A percentile compares a stretch with the other conserved stretches of the same genome.
phyloP scores from a whole-genome alignment of 257 asterid species.

The Solanum habrochaites region DNA sequence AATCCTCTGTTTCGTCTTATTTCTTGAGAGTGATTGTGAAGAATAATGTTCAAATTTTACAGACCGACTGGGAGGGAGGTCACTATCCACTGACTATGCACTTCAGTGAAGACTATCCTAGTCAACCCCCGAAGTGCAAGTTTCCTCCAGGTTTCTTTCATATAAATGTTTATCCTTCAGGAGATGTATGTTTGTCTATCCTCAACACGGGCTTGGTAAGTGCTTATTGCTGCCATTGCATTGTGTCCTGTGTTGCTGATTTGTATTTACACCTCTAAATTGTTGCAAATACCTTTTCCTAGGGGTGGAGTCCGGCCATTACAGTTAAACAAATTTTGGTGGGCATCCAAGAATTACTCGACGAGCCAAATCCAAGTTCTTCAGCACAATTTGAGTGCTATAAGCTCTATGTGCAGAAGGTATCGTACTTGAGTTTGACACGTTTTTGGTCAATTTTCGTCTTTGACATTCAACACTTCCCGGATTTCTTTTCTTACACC shows the following conservation, averaged over 20 bases:
- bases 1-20: not conserved
- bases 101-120: conserved; percentile 85
- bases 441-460: not conserved
- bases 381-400: conserved; percentile 10
- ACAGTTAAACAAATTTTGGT: conserved; percentile 28
- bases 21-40: not conserved
- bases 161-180: conserved; percentile 83
- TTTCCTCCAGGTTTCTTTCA: conserved; percentile 76
- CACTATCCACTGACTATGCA: conserved; percentile 60
- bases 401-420: not conserved
- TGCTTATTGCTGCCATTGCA: not conserved
- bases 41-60: not conserved
- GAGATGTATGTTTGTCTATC: conserved; percentile 84
- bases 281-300: not conserved
- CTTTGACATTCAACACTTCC: not conserved
- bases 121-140: conserved; percentile 80
- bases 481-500: not conserved
- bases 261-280: not conserved
- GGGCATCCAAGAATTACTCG: conserved; percentile 32
- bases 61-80: conserved; percentile 95
- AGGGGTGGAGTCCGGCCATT: conserved; percentile 37
- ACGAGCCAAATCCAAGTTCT: conserved; percentile 24
- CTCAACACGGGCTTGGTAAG: conserved; percentile 73
- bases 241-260: not conserved
- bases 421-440: not conserved